Evolutionary conservation across 805 yeast species (phyloP).

Genomic region (Lachancea kluyveri): DNA sequence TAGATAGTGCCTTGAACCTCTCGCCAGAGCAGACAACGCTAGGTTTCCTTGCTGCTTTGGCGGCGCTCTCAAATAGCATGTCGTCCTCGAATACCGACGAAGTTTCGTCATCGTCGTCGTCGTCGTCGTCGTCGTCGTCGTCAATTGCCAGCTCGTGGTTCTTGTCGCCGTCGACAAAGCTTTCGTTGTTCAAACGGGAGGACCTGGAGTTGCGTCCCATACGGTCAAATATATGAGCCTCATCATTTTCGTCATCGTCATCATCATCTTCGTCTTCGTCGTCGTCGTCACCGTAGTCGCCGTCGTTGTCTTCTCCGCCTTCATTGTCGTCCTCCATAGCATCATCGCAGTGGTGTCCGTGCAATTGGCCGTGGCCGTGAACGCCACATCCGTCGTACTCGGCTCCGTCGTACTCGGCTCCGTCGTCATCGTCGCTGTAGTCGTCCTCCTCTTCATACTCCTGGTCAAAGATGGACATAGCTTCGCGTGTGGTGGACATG

Average conservation of each 20-base stretch:
- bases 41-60: constrained; percentile 2
- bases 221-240: constrained; percentile 2
- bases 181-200: too few species aligned
- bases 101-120: constrained; percentile 2
- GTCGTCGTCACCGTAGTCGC: constrained; percentile 9
- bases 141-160: constrained; percentile 7
- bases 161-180: constrained; percentile 5
- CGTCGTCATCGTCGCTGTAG: constrained; percentile 23
- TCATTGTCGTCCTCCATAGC: constrained; percentile 7
- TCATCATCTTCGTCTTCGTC: constrained; percentile 8
- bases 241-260: constrained; percentile 3
- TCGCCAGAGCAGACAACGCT: constrained; percentile 5
- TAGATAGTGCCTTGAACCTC: constrained; percentile 4
- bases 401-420: constrained; percentile 13
- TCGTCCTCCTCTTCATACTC: constrained; percentile 26
- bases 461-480: constrained; percentile 26
- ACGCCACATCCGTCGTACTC: constrained; percentile 5
- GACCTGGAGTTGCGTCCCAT: constrained; percentile 4
- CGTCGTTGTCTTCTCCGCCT: constrained; percentile 7
- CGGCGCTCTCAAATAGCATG: constrained; percentile 13
- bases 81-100: constrained; percentile 15
- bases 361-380: constrained; percentile 3
- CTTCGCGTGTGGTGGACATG: constrained; percentile 24
- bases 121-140: constrained; percentile 10
- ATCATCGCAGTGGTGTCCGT: too few species aligned